Evolutionary conservation across 768 basidiomycete species (phyloP).

Genomic region (Hebeloma cylindrosporum): DNA sequence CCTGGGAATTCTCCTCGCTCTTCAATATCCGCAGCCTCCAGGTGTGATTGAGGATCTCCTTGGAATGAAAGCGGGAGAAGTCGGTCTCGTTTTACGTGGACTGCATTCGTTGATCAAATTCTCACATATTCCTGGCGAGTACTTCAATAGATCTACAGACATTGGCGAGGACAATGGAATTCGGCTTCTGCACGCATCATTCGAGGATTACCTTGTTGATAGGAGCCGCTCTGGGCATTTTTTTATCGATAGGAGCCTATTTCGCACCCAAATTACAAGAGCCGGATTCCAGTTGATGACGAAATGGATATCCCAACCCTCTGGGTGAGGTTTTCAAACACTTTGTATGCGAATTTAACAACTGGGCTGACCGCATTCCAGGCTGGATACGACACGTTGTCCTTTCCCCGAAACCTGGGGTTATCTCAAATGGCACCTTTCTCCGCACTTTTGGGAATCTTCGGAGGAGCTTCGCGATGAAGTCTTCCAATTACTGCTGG

Average conservation of each 20-base stretch:
- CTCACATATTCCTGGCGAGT: background rate
- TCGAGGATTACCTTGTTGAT: constrained; percentile 18
- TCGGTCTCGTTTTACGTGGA: constrained; percentile 2
- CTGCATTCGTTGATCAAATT: constrained; percentile 7
- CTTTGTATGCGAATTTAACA: no score
- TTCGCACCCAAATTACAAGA: background rate
- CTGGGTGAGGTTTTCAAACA: no score
- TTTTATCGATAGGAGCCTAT: constrained; percentile 5
- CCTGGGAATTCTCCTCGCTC: constrained; percentile 2
- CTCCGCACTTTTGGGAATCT: background rate
- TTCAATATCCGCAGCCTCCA: background rate
- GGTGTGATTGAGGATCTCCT: constrained; percentile 8
- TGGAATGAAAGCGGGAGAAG: constrained; percentile 2
- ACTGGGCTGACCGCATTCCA: no score
- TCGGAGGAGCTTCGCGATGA: background rate
- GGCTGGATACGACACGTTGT: background rate
- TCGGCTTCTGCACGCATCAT: constrained; percentile 12
- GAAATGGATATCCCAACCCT: background rate
- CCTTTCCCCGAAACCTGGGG: background rate
- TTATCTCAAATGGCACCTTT: background rate
- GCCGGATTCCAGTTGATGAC: background rate
- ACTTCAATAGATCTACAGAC: background rate
- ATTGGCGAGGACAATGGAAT: background rate
- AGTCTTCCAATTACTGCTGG: no score
- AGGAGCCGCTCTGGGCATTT: constrained; percentile 7